These are phyloP conservation scores for Phytophthora vignae DNA, from an alignment of 352 stramenopile genomes.

Conservation along the genomic window DNA sequence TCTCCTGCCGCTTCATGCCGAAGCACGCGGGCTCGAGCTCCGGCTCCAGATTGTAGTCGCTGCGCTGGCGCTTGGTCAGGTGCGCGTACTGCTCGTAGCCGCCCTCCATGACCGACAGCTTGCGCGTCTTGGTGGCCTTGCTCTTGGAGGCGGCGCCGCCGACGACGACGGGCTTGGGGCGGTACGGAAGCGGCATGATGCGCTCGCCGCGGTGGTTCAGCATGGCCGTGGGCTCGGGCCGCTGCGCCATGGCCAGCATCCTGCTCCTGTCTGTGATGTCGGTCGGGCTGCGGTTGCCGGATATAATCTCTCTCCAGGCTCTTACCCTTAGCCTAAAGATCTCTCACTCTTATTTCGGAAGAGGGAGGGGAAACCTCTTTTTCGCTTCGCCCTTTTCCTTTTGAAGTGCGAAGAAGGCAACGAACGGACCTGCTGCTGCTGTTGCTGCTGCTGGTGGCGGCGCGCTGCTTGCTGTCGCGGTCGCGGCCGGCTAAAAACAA, in stretches of 20 bases:
- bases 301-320: no score
- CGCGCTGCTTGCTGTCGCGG: not conserved
- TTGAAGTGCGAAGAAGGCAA: constrained; percentile 40
- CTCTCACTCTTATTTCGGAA: not conserved
- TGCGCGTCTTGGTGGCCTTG: constrained; percentile 47
- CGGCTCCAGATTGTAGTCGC: constrained; percentile 31
- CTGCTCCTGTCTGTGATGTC: constrained; percentile 2
- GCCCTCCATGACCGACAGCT: constrained; percentile 47
- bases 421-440: not conserved
- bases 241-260: constrained; percentile 37
- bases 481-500: constrained; percentile 6
- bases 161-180: not conserved
- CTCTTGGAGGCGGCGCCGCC: constrained; percentile 6
- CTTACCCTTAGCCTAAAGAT: not conserved
- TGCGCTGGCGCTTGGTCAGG: constrained; percentile 51
- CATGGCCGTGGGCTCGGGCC: constrained; percentile 33
- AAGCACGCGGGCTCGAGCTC: constrained; percentile 24
- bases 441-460: no score
- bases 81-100: constrained; percentile 26
- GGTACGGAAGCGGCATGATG: constrained; percentile 40
- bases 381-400: constrained; percentile 44
- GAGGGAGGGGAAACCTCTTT: not conserved
- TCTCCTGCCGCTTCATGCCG: constrained; percentile 20
- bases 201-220: constrained; percentile 52
- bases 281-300: not conserved